Evolutionary conservation across 805 yeast species (phyloP).

Genomic region (Priceomyces medius): DNA sequence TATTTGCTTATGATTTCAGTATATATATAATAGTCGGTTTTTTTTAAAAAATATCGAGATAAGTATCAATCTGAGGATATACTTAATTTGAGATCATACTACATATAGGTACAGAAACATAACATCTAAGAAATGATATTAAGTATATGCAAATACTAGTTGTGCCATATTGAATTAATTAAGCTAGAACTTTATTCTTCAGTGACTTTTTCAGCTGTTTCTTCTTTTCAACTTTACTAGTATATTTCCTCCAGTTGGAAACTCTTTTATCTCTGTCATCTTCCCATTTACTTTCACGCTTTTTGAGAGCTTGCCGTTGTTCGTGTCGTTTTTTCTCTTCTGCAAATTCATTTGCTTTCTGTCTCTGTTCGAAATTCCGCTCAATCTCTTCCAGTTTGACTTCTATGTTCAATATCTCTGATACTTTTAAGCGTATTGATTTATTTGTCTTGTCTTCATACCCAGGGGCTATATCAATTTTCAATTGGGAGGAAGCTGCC

Average conservation of each 20-base stretch:
- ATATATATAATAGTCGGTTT: too few relatives aligned
- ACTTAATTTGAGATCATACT: too few relatives aligned
- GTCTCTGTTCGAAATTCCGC: conserved; percentile 22
- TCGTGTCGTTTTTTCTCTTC: conserved; percentile 32
- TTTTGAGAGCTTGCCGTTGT: conserved; percentile 41
- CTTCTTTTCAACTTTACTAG: conserved; percentile 44
- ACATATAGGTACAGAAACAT: too few relatives aligned
- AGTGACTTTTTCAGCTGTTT: conserved; percentile 38
- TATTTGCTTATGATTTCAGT: too few relatives aligned
- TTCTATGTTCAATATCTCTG: conserved; percentile 43
- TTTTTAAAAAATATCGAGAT: too few relatives aligned
- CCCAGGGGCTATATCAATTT: not conserved
- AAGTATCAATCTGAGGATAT: too few relatives aligned
- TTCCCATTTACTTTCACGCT: conserved; percentile 57
- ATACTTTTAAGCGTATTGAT: conserved; percentile 39
- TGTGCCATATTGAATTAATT: not conserved
- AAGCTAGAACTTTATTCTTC: conserved; percentile 9
- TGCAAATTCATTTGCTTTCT: conserved; percentile 23
- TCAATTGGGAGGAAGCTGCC: conserved; percentile 13
- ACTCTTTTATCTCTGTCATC: conserved; percentile 58
- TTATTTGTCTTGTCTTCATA: not conserved
- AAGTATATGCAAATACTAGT: too few relatives aligned
- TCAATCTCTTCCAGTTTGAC: conserved; percentile 27
- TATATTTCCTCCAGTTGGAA: conserved; percentile 56
- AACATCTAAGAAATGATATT: too few relatives aligned